Conservation (phyloP, 1,139 yeast species). For the Sugiyamaella japonica region DNA sequence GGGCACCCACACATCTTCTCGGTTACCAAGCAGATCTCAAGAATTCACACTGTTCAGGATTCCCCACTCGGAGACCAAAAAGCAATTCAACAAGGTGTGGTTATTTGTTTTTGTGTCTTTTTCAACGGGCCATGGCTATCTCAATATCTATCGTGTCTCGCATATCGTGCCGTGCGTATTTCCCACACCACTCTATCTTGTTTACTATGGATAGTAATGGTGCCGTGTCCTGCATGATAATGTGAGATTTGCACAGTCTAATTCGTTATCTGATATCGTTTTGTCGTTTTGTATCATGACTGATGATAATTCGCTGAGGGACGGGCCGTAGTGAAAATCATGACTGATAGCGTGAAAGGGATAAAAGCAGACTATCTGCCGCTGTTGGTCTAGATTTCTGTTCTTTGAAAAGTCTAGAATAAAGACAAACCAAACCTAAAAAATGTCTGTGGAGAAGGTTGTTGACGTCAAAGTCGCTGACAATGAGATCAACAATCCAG, state of each 20-base stretch:
- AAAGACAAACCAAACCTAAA: not conserved
- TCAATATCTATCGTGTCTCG: not conserved
- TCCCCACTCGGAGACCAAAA: not conserved
- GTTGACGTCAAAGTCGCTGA: slow-evolving; percentile 14
- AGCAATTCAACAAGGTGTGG: not conserved
- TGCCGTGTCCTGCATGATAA: slow-evolving; percentile 16
- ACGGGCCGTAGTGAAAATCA: not conserved
- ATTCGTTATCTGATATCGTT: slow-evolving; percentile 11
- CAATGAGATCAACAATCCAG: slow-evolving; percentile 4
- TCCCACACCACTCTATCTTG: not conserved
- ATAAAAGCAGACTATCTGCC: slow-evolving; percentile 4
- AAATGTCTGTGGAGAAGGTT: slow-evolving; percentile 13
- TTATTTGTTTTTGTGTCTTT: not conserved
- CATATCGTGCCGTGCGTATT: slow-evolving; percentile 13
- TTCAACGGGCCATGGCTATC: not conserved
- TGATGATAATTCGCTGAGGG: not conserved
- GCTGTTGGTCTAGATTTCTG: not conserved
- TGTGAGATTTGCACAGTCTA: slow-evolving; percentile 1
- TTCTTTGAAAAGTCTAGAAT: slow-evolving; percentile 4
- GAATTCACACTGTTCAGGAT: not conserved
- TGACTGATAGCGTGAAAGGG: slow-evolving; percentile 1
- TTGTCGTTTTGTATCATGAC: slow-evolving; percentile 3
- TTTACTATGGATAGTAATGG: not conserved
- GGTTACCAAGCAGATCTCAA: too few species aligned
- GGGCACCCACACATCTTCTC: too few species aligned